Evolutionary conservation across 2,329 filamentous ascomycete genomes (phyloP).

Genomic region (Myriosclerotinia duriaeana): DNA sequence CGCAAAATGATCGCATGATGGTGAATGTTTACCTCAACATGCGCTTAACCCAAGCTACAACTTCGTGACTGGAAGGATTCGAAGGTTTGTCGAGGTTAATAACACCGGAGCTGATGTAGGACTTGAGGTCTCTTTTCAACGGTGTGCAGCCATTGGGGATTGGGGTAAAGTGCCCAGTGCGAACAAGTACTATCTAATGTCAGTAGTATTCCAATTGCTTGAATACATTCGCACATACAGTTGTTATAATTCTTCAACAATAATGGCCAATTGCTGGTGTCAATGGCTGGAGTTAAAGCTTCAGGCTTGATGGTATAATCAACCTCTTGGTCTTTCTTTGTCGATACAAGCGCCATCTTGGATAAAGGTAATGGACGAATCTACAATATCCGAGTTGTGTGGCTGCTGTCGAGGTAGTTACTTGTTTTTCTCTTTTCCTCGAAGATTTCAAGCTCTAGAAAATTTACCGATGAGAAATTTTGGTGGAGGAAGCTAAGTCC

Average conservation of each 20-base stretch:
- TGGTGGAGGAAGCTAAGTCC: conserved; percentile 23
- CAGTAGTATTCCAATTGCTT: conserved; percentile 30
- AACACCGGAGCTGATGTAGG: conserved; percentile 93
- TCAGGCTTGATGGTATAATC: conserved; percentile 93
- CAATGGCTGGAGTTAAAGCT: conserved; percentile 71
- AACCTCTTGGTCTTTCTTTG: conserved; percentile 52
- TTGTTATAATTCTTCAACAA: conserved; percentile 95
- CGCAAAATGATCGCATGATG: neutral
- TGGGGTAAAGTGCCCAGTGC: conserved; percentile 94
- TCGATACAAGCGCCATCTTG: conserved; percentile 50
- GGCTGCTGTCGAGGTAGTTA: conserved; percentile 17
- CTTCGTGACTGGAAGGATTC: conserved; percentile 97
- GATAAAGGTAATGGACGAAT: conserved; percentile 27
- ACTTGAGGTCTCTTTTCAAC: conserved; percentile 91
- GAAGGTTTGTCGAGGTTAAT: conserved; percentile 98
- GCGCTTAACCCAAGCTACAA: conserved; percentile 98
- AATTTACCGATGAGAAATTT: conserved; percentile 25
- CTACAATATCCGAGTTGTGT: conserved; percentile 21
- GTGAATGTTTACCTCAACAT: conserved; percentile 70
- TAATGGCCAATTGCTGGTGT: conserved; percentile 89
- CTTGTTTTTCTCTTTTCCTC: conserved; percentile 19
- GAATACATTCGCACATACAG: conserved; percentile 55
- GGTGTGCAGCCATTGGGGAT: conserved; percentile 92
- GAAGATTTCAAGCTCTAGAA: conserved; percentile 26
- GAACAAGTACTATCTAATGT: conserved; percentile 69